phyloP scores from a whole-genome alignment of 768 basidiomycete species.

The Collybia sordida region DNA sequence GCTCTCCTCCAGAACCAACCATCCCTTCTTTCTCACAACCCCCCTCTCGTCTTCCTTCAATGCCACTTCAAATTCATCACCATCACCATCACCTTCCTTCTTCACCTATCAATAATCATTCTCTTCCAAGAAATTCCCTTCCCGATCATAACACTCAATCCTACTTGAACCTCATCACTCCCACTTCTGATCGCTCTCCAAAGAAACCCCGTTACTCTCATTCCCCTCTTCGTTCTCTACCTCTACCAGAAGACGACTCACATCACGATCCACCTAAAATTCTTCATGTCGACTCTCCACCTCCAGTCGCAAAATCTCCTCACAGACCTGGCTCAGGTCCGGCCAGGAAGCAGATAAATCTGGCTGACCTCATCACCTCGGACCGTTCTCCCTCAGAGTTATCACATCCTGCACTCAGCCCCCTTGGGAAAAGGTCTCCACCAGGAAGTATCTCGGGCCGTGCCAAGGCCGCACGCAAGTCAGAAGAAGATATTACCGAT shows the following conservation, averaged over 20 bases:
- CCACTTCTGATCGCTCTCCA: slow-evolving; percentile 20
- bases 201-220: slow-evolving; percentile 47
- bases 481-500: slow-evolving; percentile 28
- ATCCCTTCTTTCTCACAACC: slow-evolving; percentile 2
- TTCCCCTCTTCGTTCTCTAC: slow-evolving; percentile 24
- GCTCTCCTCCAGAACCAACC: slow-evolving; percentile 5
- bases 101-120: slow-evolving; percentile 11
- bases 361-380: slow-evolving; percentile 11
- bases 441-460: slow-evolving; percentile 48
- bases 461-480: slow-evolving; percentile 45
- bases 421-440: slow-evolving; percentile 40
- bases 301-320: too few species aligned
- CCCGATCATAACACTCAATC: slow-evolving; percentile 10
- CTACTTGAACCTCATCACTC: background rate
- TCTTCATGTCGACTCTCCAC: too few species aligned
- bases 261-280: too few species aligned
- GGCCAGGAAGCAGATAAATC: slow-evolving; percentile 10
- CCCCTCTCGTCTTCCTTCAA: slow-evolving; percentile 5
- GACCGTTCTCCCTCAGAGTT: background rate
- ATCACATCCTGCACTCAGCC: slow-evolving; percentile 25
- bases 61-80: slow-evolving; percentile 14
- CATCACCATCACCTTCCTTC: slow-evolving; percentile 7
- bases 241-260: slow-evolving; percentile 26
- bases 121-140: slow-evolving; percentile 9
- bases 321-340: slow-evolving; percentile 23